A percentile compares a stretch with the other conserved stretches of the same genome.
Evolutionary conservation across 192 early-diverging fungal species (phyloP).

Genomic region (Umbelopsis ramanniana): DNA sequence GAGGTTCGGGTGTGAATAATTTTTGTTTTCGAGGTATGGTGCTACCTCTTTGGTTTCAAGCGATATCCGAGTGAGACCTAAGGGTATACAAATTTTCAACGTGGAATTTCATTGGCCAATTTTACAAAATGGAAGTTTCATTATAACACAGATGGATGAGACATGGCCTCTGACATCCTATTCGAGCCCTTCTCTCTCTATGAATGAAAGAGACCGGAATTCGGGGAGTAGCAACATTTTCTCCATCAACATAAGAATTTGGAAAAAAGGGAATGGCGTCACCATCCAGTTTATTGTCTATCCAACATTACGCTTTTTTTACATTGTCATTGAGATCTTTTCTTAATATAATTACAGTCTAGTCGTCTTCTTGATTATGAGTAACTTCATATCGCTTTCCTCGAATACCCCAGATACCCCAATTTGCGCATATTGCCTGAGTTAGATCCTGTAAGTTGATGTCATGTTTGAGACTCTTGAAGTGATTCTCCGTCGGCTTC

Average conservation of each 20-base stretch:
- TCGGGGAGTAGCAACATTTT: too few species aligned
- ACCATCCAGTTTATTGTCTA: not conserved
- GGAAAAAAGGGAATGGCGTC: not conserved
- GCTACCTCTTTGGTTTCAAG: not conserved
- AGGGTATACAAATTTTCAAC: not conserved
- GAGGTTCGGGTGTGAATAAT: not conserved
- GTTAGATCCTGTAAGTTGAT: constrained; percentile 72
- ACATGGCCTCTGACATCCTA: not conserved
- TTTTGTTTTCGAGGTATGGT: not conserved
- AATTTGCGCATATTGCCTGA: constrained; percentile 74
- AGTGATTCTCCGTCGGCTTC: constrained; percentile 66
- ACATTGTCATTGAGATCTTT: not conserved
- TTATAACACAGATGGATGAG: not conserved
- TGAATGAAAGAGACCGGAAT: too few species aligned
- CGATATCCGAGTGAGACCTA: not conserved
- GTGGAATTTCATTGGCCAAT: not conserved
- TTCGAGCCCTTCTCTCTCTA: too few species aligned
- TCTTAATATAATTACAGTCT: constrained; percentile 22
- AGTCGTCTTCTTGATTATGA: constrained; percentile 31
- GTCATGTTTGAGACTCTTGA: constrained; percentile 74
- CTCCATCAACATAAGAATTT: too few species aligned
- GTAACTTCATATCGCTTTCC: constrained; percentile 81
- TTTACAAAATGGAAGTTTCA: not conserved
- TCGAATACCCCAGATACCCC: constrained; percentile 81
- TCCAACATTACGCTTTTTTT: constrained; percentile 1